Base-by-base conservation (phyloP, 192 early-diverging fungal species). In the Entomortierella chlamydospora region DNA sequence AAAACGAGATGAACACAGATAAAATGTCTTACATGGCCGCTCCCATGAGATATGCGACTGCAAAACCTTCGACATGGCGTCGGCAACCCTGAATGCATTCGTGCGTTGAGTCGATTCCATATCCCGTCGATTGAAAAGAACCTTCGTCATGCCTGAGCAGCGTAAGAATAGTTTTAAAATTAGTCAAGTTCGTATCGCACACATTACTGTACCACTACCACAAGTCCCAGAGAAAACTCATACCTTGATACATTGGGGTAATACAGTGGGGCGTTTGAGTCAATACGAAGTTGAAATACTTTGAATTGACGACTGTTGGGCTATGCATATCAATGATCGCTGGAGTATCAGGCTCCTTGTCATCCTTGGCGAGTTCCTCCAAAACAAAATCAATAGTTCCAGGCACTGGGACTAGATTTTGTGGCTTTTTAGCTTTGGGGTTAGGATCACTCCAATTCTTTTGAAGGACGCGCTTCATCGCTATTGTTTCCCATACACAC, bases 181-280 rank as follows among this genome's bases (percentile, higher is more conserved):
- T 37, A 37, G 34, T 37, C 34, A 4, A 37, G 10, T 37, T 37
- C 34, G 4, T 7, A 7, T 37, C 4, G 10, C 34, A 37, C 34
- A 10, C 34, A 7, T 37, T 7, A 37, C 34, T 4, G 10, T 37
- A 37, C 5, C 34, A 7, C 4, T 37, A 37, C 10, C 34, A 37
- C 34, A 4, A 37, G 34, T 10, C 10, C 34, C 4, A 7, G 34
- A 37, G 10, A 7, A 10, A 37, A 37, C 42, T 25, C n/a, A 55
- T 82, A 87, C 91, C 89, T 87, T 93, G 91, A 65, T 92, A 88
- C 31, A 90, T 81, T 0, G 87, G 86, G 11, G 87, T 84, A 31
- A 95, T 51, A 12, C 86, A 83, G 23, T 82, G 77, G 25, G 91
- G 89, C n/a, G 91, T 91, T 56, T 94, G 86, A 0, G 85, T 87